Conservation (phyloP, 2,329 filamentous ascomycete species). For the Chaetomium sp. region DNA sequence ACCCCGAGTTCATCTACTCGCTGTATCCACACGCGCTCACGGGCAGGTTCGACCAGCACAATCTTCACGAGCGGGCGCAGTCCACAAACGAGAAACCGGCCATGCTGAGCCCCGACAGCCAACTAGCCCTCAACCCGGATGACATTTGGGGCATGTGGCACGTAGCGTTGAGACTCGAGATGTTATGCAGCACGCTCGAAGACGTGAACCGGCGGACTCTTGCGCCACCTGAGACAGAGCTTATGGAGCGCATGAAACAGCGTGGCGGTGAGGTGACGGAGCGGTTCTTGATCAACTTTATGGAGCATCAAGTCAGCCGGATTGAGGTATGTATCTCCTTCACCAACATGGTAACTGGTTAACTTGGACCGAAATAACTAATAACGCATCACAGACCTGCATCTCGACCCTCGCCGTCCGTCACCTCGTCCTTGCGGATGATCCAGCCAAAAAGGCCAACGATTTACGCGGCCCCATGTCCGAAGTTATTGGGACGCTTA, state of each 20-base stretch:
- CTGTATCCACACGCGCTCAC: slow-evolving; percentile 88
- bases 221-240: slow-evolving; percentile 72
- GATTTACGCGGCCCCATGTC: slow-evolving; percentile 73
- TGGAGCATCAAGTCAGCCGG: slow-evolving; percentile 90
- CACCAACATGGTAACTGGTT: neutral
- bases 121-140: slow-evolving; percentile 73
- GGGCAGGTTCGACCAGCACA: slow-evolving; percentile 68
- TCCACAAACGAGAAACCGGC: slow-evolving; percentile 45
- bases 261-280: slow-evolving; percentile 82
- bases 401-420: slow-evolving; percentile 72
- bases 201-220: slow-evolving; percentile 55
- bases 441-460: slow-evolving; percentile 54
- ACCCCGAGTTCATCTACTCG: slow-evolving; percentile 90
- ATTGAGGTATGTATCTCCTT: slow-evolving; percentile 67
- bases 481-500: slow-evolving; percentile 58
- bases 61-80: slow-evolving; percentile 39
- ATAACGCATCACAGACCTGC: slow-evolving; percentile 54
- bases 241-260: slow-evolving; percentile 62
- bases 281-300: slow-evolving; percentile 76
- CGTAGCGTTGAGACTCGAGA: slow-evolving; percentile 81
- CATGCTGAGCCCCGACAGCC: slow-evolving; percentile 54
- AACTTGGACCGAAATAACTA: neutral
- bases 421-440: slow-evolving; percentile 68
- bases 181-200: slow-evolving; percentile 87
- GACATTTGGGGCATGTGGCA: slow-evolving; percentile 87